phyloP scores from a whole-genome alignment of 108 stramenopile genomes.

The Parmales sp. region DNA sequence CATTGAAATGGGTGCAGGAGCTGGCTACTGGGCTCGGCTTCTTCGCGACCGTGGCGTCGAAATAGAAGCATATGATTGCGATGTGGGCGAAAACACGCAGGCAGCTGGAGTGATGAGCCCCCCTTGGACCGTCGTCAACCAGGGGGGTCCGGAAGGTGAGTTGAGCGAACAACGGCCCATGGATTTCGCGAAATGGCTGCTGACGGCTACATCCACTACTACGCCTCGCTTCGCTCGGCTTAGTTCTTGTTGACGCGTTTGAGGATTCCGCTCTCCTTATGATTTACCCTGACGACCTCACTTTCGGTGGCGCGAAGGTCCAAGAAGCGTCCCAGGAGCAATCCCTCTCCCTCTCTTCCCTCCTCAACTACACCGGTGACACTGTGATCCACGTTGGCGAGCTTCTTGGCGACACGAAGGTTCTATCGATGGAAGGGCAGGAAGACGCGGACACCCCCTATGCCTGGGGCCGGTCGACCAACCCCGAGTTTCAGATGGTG shows the following conservation, averaged over 20 bases:
- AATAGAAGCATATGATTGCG: slow-evolving; percentile 28
- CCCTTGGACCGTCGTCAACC: not conserved
- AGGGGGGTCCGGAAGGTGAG: slow-evolving; percentile 28
- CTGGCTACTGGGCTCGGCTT: slow-evolving; percentile 41
- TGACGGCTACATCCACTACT: too few relatives aligned
- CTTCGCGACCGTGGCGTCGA: slow-evolving; percentile 36
- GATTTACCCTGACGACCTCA: slow-evolving; percentile 33
- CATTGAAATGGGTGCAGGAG: slow-evolving; percentile 41
- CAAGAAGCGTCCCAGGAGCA: too few relatives aligned
- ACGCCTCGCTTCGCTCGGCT: too few relatives aligned
- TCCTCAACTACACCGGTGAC: not conserved
- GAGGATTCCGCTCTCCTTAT: slow-evolving; percentile 20
- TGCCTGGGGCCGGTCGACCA: too few relatives aligned
- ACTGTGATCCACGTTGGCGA: not conserved
- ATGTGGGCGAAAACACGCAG: slow-evolving; percentile 7
- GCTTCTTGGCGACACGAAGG: not conserved
- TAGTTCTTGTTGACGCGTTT: too few relatives aligned
- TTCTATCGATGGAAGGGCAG: too few relatives aligned
- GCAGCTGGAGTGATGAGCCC: not conserved
- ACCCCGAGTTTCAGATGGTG: too few relatives aligned
- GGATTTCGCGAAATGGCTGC: too few relatives aligned
- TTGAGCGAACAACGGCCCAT: too few relatives aligned
- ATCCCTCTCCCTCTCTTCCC: too few relatives aligned
- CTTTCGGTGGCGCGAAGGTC: too few relatives aligned
- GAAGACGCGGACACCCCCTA: too few relatives aligned